Percentiles rank a stretch among this genome's conserved stretches.
Conservation (phyloP, 176 grass and related monocot genomes). For the Calamus simplicifolius region DNA sequence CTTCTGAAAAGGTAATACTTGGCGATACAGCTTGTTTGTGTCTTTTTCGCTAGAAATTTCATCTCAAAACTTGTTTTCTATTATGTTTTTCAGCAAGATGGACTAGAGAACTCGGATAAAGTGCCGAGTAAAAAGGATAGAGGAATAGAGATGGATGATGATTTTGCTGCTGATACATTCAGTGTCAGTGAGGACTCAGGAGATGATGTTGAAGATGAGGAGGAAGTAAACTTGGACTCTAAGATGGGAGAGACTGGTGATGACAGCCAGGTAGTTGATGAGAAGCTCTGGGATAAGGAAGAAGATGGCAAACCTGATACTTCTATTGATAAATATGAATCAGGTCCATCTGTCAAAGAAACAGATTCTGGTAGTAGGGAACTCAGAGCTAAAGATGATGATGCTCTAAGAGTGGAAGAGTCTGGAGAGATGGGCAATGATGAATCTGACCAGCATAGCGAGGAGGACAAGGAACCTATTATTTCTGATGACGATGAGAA, state of each 20-base stretch:
- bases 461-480: constrained; percentile 47
- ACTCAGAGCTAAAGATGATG: constrained; percentile 84
- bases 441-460: constrained; percentile 29
- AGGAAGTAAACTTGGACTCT: constrained; percentile 65
- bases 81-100: constrained; percentile 41
- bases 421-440: constrained; percentile 44
- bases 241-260: constrained; percentile 85
- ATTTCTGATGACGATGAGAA: constrained; percentile 35
- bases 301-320: constrained; percentile 64
- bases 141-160: constrained; percentile 67
- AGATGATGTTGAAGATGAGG: constrained; percentile 43
- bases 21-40: no score
- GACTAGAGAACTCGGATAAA: constrained; percentile 44
- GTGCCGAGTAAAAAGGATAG: constrained; percentile 47
- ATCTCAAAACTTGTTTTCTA: neutral
- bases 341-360: constrained; percentile 57
- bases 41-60: no score
- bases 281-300: constrained; percentile 76
- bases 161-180: constrained; percentile 57
- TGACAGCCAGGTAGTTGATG: constrained; percentile 58
- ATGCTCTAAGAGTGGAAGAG: constrained; percentile 43
- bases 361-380: constrained; percentile 46
- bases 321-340: constrained; percentile 68
- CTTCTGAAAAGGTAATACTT: constrained; percentile 38
- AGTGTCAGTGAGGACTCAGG: constrained; percentile 75